phyloP scores from a whole-genome alignment of 176 grass and related monocot genomes.

The Oryza glaberrima region DNA sequence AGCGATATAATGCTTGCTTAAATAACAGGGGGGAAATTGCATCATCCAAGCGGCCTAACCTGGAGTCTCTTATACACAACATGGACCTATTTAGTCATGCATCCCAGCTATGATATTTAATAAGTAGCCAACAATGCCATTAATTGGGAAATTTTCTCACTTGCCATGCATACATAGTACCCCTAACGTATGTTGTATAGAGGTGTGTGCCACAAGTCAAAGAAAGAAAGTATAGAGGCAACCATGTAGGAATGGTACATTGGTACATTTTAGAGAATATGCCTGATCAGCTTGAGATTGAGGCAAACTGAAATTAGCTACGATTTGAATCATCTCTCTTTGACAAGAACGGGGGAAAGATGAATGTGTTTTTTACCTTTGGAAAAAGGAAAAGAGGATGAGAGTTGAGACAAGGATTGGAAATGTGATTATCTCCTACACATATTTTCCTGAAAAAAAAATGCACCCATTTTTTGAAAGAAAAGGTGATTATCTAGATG shows the following conservation, averaged over 20 bases:
- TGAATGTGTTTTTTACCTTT: neutral
- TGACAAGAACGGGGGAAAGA: neutral
- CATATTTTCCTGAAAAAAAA: no score
- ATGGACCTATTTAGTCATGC: neutral
- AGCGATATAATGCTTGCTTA: neutral
- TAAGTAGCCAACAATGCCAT: neutral
- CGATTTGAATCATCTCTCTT: neutral
- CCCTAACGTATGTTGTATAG: neutral
- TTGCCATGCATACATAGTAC: neutral
- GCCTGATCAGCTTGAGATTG: neutral
- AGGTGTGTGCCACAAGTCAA: slow-evolving; percentile 20
- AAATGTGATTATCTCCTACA: neutral
- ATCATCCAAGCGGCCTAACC: neutral
- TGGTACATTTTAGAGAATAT: neutral
- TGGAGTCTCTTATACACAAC: neutral
- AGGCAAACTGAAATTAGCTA: neutral
- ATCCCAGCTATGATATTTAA: neutral
- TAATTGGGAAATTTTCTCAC: neutral
- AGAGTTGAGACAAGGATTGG: neutral
- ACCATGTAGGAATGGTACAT: neutral
- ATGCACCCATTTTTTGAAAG: no score
- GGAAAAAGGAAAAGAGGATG: neutral
- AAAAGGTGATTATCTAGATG: neutral
- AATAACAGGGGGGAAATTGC: neutral
- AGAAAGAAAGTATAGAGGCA: neutral